Base-by-base conservation (phyloP, 345 rosid genomes). In the Arabis hirsuta region DNA sequence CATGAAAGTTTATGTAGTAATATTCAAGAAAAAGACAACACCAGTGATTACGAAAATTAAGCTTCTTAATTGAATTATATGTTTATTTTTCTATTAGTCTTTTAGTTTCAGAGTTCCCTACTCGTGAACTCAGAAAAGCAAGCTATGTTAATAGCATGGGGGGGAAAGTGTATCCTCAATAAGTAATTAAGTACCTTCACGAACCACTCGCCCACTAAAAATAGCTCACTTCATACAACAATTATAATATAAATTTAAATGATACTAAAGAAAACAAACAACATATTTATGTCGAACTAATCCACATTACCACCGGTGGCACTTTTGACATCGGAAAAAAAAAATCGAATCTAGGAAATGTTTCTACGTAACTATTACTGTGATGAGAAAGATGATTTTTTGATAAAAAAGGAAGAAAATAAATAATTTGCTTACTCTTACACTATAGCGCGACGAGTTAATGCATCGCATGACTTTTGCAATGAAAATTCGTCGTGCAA, bases 131-230 rank as follows among this genome's bases (percentile, higher is more conserved):
- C 32, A 29, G 32, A 29, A 29, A 51, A 48, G 60, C 29, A 41
- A 43, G 9, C 8, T 3, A 41, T 10, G 7, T 39, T 54, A 29
- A 3, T 0, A 11, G 10, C 19, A 43, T 39, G 14, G 16, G 55
- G 5, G 31, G 32, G 52, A 29, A 53, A 53, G 16, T 67, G 51
- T 42, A 26, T 41, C 34, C 48, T 42, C 41, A 36, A 36, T 6
- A 14, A 26, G 71, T 16, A 16, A 16, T 16, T 16, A 31, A 32
- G n/a, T 32, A 36, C 10, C 41, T 36, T 47, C 38, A 34, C 9
- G 38, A 63, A 44, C 42, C 22, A 67, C 42, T 43, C 32, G 22
- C 22, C 44, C 54, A 67, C 62, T 12, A 55, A 67, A 42, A 39
- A 7, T 13, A 66, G 48, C 50, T 41, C 27, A 20, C 4, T 16